Evolutionary conservation across 345 rosid species (phyloP).

Genomic region (Excoecaria agallocha): DNA sequence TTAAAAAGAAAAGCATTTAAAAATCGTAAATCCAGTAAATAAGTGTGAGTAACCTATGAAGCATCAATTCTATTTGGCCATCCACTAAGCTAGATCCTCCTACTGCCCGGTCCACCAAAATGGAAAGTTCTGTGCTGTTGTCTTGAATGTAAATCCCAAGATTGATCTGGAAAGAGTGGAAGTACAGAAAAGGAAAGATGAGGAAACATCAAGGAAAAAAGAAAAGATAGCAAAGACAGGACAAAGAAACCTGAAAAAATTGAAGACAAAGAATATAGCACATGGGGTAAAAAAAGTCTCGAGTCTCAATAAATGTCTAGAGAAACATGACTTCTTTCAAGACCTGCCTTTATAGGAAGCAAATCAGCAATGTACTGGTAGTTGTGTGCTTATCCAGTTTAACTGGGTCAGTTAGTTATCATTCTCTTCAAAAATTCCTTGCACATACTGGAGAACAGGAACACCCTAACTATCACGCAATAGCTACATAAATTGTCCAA

Average conservation of each 20-base stretch:
- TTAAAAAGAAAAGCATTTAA: conserved; percentile 1
- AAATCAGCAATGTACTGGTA: background rate
- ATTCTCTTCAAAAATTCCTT: background rate
- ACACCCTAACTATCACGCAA: background rate
- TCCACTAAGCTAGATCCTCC: conserved; percentile 83
- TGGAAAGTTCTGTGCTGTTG: conserved; percentile 61
- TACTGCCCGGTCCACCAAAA: conserved; percentile 84
- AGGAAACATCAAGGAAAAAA: background rate
- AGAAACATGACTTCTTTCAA: background rate
- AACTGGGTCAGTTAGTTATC: background rate
- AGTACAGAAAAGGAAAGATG: conserved; percentile 7
- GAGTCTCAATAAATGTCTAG: background rate
- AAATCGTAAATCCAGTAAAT: background rate
- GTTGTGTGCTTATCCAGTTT: background rate
- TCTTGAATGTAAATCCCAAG: conserved; percentile 85
- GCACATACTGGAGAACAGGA: background rate
- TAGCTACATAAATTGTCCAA: background rate
- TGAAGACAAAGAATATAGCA: background rate
- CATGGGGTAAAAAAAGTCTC: background rate
- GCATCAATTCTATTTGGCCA: conserved; percentile 92
- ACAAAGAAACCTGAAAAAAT: background rate
- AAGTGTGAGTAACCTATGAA: conserved; percentile 61
- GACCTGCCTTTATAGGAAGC: background rate
- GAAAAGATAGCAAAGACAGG: background rate
- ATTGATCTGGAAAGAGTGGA: conserved; percentile 50